Evolutionary conservation across 2,329 filamentous ascomycete species (phyloP), one percentile per base, ranked within the genome.

Genomic region (Sarocladiaceae sp.): DNA sequence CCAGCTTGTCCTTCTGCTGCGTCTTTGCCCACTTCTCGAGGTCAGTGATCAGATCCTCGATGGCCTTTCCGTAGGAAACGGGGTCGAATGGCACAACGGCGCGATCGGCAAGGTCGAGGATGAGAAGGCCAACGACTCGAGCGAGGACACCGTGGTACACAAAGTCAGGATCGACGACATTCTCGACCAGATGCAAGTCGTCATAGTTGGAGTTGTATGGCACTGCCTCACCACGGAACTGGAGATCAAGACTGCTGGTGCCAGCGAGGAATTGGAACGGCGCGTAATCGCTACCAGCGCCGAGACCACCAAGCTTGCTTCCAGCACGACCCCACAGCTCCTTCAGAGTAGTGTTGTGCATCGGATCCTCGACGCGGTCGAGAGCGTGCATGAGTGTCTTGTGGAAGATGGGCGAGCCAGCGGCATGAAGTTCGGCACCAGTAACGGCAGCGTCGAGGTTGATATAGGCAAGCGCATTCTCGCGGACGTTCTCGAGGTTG

Each of bases 201-300:
- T 97, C 93, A 69, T 96, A 95, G 69, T 88, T 94, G 55, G 87
- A 92, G 67, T 91, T 86, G 50, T 86, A 83, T 0, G 92, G 90
- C 60, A 80, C 87, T 11, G 73, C 68, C 7, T 79, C 73, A 40
- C 87, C 88, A 33, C 73, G 62, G 63, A 99, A 97, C 25, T 82
- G 79, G 58, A 99, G 82, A 65, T 97, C 91, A 52, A 99, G 76
- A 11, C 88, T 92, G 40, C 90, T 93, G 7, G 85, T 91, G 50
- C 94, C 94, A 1, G 90, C 90, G 49, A 97, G 88, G 64, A 93
- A 83, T 68, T 96, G 93, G 67, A 97, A 99, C 2, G 91, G 84
- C 2, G 91, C 87, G 61, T 90, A 94, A 68, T 97, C 94, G 58
- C 90, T 87, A 10, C 80, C 85, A 4, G 84, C 84, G 12, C 86